Evolutionary conservation across 2,329 filamentous ascomycete species (phyloP).

Genomic region (Ophiostoma fasciatum): DNA sequence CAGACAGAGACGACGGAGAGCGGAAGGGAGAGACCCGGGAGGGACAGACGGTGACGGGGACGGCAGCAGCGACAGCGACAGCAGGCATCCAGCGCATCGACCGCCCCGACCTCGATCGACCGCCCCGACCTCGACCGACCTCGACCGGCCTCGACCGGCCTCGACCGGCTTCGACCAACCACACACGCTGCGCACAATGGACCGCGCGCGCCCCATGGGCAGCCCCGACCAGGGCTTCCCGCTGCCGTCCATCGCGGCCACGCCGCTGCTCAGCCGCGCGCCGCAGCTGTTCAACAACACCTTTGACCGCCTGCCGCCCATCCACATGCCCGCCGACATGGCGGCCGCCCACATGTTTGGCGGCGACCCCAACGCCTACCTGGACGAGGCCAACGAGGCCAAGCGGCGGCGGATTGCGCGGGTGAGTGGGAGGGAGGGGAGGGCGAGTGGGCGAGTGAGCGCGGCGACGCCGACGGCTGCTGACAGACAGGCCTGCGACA

Average conservation of each 20-base stretch:
- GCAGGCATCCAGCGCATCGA: too few species aligned
- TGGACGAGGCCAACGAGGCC: slow-evolving; percentile 60
- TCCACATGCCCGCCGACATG: slow-evolving; percentile 41
- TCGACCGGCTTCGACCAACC: not conserved
- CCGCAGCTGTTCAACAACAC: slow-evolving; percentile 55
- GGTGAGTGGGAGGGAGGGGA: slow-evolving; percentile 34
- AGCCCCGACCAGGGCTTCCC: slow-evolving; percentile 33
- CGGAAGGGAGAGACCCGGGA: too few species aligned
- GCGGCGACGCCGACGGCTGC: not conserved
- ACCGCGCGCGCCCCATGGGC: slow-evolving; percentile 29
- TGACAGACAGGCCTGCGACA: slow-evolving; percentile 83
- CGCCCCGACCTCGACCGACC: not conserved
- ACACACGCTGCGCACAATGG: too few species aligned
- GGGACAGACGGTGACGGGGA: too few species aligned
- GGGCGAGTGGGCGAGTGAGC: not conserved
- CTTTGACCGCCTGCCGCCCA: slow-evolving; percentile 43
- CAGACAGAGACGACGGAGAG: too few species aligned
- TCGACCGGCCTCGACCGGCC: not conserved
- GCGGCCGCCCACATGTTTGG: slow-evolving; percentile 41
- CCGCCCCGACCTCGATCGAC: too few species aligned
- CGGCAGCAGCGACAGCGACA: too few species aligned
- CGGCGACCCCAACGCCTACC: slow-evolving; percentile 34
- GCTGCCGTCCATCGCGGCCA: slow-evolving; percentile 38
- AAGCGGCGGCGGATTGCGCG: slow-evolving; percentile 81
- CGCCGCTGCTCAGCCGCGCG: slow-evolving; percentile 49